phyloP scores from a whole-genome alignment of 2,329 filamentous ascomycete genomes.

The Simplicillium aogashimaense region DNA sequence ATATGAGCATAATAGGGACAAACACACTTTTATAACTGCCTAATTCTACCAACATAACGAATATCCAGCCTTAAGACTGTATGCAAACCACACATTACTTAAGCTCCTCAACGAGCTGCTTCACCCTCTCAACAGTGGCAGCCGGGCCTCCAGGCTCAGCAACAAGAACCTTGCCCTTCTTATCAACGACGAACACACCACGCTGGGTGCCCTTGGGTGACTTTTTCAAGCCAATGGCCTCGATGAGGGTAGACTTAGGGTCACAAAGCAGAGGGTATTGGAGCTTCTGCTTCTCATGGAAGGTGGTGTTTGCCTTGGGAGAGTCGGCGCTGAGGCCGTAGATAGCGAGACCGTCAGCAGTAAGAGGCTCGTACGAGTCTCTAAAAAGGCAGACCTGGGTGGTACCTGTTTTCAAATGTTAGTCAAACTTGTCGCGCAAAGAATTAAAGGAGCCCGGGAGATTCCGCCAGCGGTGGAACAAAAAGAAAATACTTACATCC shows the following conservation, averaged over 20 bases:
- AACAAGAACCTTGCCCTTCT: constrained; percentile 69
- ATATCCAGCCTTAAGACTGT: not conserved
- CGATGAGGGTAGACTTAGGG: constrained; percentile 61
- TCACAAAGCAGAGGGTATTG: constrained; percentile 87
- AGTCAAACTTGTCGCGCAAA: too few relatives aligned
- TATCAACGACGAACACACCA: constrained; percentile 81
- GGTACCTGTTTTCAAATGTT: constrained; percentile 53
- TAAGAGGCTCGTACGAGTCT: constrained; percentile 69
- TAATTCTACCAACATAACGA: not conserved
- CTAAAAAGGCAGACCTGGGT: constrained; percentile 90
- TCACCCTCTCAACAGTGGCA: constrained; percentile 67
- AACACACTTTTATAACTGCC: too few relatives aligned
- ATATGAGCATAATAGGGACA: too few relatives aligned
- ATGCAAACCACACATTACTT: not conserved
- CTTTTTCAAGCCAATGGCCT: constrained; percentile 85
- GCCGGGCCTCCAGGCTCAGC: constrained; percentile 67
- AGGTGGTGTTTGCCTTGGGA: constrained; percentile 84
- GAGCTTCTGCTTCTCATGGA: constrained; percentile 84
- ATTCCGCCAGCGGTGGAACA: not conserved
- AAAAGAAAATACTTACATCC: constrained; percentile 60
- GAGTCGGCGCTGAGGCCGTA: constrained; percentile 85
- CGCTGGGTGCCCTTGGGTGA: constrained; percentile 67
- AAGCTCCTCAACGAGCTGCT: constrained; percentile 52
- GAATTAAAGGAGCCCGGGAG: not conserved
- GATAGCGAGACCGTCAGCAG: constrained; percentile 70